phyloP scores from a whole-genome alignment of 179 eudicot species.

The Kewa caespitosa region DNA sequence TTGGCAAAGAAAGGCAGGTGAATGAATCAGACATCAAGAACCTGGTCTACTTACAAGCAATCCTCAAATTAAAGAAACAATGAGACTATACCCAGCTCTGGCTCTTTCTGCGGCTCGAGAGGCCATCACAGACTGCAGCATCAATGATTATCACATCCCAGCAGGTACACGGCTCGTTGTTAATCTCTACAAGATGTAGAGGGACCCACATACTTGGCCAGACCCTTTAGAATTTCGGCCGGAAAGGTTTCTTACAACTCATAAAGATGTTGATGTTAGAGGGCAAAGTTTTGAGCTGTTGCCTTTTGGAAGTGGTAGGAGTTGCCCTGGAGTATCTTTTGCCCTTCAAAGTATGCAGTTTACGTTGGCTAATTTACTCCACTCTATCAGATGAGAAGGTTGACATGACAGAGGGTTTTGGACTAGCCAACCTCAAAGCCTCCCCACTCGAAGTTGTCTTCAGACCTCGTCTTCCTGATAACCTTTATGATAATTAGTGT shows the following conservation, averaged over 20 bases:
- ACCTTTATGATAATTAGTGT: no score
- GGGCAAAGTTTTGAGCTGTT: constrained; percentile 13
- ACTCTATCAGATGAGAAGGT: constrained; percentile 9
- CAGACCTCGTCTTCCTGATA: constrained; percentile 9
- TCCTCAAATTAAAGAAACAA: constrained; percentile 18
- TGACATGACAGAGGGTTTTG: constrained; percentile 23
- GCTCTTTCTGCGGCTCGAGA: constrained; percentile 14
- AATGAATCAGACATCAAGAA: constrained; percentile 22
- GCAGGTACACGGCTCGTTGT: constrained; percentile 12
- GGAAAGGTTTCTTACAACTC: constrained; percentile 21
- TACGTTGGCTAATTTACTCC: constrained; percentile 20
- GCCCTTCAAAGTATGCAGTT: constrained; percentile 19
- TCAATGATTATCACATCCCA: constrained; percentile 22
- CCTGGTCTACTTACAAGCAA: constrained; percentile 20
- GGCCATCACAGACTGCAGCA: constrained; percentile 22
- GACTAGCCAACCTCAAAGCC: constrained; percentile 22
- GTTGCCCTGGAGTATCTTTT: constrained; percentile 23
- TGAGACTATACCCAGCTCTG: constrained; percentile 23
- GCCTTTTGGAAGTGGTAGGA: constrained; percentile 25
- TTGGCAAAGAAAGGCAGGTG: constrained; percentile 19
- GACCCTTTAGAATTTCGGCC: constrained; percentile 16
- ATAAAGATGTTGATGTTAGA: constrained; percentile 15
- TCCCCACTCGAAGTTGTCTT: constrained; percentile 19
- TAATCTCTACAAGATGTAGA: constrained; percentile 20
- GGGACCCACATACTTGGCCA: constrained; percentile 7